These are phyloP conservation scores for Trypanosoma platydactyli DNA, from an alignment of 208 protist genomes.

Conservation along the genomic window DNA sequence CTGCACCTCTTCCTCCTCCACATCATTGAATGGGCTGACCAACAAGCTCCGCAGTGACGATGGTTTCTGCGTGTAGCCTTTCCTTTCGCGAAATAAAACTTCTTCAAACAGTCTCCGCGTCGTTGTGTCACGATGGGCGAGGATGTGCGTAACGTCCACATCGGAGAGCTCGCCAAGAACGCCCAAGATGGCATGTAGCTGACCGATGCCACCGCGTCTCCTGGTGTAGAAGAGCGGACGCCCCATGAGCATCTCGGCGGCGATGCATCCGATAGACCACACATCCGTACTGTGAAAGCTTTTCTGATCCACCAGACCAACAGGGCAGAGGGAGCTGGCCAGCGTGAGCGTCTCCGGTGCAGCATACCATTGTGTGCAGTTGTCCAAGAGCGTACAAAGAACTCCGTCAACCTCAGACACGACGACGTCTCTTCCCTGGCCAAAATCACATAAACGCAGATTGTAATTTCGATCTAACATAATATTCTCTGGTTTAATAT, in stretches of 20 bases:
- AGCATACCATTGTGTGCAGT: slow-evolving; percentile 96
- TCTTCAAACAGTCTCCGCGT: slow-evolving; percentile 46
- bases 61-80: background rate
- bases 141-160: slow-evolving; percentile 78
- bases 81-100: slow-evolving; percentile 17
- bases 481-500: slow-evolving; percentile 93
- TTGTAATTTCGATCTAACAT: slow-evolving; percentile 91
- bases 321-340: slow-evolving; percentile 58
- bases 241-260: slow-evolving; percentile 87
- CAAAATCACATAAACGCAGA: slow-evolving; percentile 96
- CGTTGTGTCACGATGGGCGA: slow-evolving; percentile 44
- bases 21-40: slow-evolving; percentile 59
- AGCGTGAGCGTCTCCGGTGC: slow-evolving; percentile 97
- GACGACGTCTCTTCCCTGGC: slow-evolving; percentile 91
- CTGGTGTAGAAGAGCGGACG: slow-evolving; percentile 83
- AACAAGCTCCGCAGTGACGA: slow-evolving; percentile 33
- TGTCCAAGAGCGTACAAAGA: slow-evolving; percentile 70
- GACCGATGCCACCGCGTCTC: slow-evolving; percentile 89
- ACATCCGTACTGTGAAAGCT: slow-evolving; percentile 84
- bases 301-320: slow-evolving; percentile 75
- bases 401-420: slow-evolving; percentile 32
- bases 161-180: slow-evolving; percentile 76
- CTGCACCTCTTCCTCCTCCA: slow-evolving; percentile 68
- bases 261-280: slow-evolving; percentile 92
- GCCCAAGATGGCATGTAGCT: slow-evolving; percentile 92